phyloP scores from a whole-genome alignment of 345 rosid genomes.

The Populus deltoides region DNA sequence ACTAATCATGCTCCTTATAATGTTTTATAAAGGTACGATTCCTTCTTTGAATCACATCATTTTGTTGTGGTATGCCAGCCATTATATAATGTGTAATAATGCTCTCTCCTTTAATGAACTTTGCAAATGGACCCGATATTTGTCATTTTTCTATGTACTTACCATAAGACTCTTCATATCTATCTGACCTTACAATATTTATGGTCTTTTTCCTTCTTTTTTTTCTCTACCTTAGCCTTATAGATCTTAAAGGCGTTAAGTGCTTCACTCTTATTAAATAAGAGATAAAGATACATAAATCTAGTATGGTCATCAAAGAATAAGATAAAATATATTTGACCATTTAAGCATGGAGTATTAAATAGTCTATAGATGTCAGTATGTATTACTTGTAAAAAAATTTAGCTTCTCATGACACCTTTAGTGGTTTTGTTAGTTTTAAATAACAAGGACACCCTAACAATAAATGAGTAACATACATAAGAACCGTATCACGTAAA shows the following conservation, averaged over 20 bases:
- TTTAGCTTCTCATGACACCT: too few species aligned
- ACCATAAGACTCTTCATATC: neutral
- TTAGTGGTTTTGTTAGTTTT: neutral
- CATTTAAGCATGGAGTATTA: neutral
- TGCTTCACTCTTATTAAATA: neutral
- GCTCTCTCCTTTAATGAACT: neutral
- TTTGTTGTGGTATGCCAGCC: neutral
- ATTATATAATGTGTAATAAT: neutral
- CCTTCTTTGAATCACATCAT: neutral
- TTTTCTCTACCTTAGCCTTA: neutral
- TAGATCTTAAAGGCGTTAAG: neutral
- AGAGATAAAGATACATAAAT: neutral
- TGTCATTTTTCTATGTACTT: neutral
- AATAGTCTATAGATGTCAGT: neutral
- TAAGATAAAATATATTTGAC: neutral
- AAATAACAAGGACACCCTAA: too few species aligned
- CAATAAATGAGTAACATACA: too few species aligned
- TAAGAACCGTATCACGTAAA: too few species aligned
- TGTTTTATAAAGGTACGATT: too few species aligned
- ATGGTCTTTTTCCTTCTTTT: neutral
- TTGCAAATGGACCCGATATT: neutral
- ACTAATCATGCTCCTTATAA: neutral
- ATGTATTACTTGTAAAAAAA: neutral
- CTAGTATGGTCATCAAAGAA: neutral
- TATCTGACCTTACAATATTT: neutral